phyloP scores from a whole-genome alignment of 495 filamentous ascomycete genomes.

The Podospora sp. region DNA sequence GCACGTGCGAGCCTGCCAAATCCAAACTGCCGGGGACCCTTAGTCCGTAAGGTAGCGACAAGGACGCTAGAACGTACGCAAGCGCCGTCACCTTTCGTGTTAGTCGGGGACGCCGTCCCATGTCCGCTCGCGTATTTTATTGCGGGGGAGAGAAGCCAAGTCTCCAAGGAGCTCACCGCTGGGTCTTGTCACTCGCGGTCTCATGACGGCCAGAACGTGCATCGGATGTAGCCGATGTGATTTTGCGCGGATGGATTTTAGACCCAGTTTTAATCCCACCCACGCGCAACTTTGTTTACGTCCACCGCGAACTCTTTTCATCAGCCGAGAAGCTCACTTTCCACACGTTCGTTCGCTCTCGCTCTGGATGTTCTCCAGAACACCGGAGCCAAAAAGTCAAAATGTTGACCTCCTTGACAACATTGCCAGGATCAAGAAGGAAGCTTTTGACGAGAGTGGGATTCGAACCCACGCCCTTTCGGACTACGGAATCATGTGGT shows the following conservation, averaged over 20 bases:
- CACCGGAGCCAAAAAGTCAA: not conserved
- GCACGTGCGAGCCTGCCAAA: not conserved
- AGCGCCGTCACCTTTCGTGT: not conserved
- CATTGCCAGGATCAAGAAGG: not conserved
- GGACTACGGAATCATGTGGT: conserved; percentile 36
- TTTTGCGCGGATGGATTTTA: not conserved
- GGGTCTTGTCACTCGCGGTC: not conserved
- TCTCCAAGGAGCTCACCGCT: not conserved
- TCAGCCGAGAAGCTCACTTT: too few relatives aligned
- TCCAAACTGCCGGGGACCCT: not conserved
- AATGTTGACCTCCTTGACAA: not conserved
- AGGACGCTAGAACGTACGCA: not conserved
- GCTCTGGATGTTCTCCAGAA: not conserved
- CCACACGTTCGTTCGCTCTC: too few relatives aligned
- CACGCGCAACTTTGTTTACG: too few relatives aligned
- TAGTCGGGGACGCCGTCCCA: not conserved
- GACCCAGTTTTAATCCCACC: not conserved
- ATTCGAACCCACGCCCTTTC: conserved; percentile 46
- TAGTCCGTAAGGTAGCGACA: not conserved
- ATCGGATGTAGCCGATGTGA: not conserved
- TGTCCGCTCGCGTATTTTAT: not conserved
- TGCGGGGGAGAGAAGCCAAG: not conserved
- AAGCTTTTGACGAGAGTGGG: conserved; percentile 37
- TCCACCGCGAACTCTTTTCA: too few relatives aligned
- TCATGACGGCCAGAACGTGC: not conserved